Evolutionary conservation across 2,329 filamentous ascomycete genomes (phyloP).

Genomic region (Kalmusia sp.): DNA sequence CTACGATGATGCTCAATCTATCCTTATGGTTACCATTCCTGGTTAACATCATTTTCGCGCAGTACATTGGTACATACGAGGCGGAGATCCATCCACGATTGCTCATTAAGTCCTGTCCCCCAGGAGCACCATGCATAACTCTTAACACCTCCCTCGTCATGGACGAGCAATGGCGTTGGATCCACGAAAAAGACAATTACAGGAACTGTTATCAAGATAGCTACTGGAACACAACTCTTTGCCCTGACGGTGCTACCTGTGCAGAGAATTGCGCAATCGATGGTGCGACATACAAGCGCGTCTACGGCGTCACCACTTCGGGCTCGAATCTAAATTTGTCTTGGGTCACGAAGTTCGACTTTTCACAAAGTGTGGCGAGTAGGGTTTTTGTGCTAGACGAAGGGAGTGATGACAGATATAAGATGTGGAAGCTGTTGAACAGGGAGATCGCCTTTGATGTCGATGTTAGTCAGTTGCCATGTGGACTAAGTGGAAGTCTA

Average conservation of each 20-base stretch:
- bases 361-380: slow-evolving; percentile 38
- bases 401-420: slow-evolving; percentile 22
- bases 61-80: background rate
- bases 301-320: slow-evolving; percentile 55
- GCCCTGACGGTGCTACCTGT: slow-evolving; percentile 37
- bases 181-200: slow-evolving; percentile 45
- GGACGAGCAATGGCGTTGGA: slow-evolving; percentile 55
- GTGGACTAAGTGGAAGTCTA: slow-evolving; percentile 67
- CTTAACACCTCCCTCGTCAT: slow-evolving; percentile 37
- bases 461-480: slow-evolving; percentile 64
- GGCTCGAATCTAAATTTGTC: slow-evolving; percentile 58
- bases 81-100: background rate
- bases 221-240: slow-evolving; percentile 43
- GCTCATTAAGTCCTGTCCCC: background rate
- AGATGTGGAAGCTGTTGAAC: slow-evolving; percentile 34
- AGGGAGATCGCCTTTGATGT: slow-evolving; percentile 39
- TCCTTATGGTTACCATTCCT: too few relatives aligned
- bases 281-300: slow-evolving; percentile 37
- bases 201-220: slow-evolving; percentile 38
- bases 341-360: slow-evolving; percentile 58
- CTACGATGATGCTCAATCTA: too few relatives aligned
- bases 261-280: slow-evolving; percentile 40
- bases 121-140: background rate
- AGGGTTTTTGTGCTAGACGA: slow-evolving; percentile 37
- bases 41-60: background rate